Evolutionary conservation across 108 stramenopile species (phyloP).

Genomic region (Skeletonema potamos): DNA sequence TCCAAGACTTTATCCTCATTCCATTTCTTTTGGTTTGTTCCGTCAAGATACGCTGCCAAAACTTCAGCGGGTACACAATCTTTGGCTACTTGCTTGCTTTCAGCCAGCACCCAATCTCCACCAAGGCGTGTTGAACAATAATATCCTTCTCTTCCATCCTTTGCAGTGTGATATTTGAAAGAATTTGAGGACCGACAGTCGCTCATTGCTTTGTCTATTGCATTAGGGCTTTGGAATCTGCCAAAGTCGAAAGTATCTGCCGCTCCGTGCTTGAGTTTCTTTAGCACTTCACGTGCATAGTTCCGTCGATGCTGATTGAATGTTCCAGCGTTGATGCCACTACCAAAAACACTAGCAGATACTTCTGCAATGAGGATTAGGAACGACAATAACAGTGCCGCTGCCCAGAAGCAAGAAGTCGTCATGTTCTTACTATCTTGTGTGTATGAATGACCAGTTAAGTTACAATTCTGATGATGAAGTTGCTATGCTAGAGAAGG

Average conservation of each 20-base stretch:
- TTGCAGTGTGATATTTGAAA: conserved; percentile 37
- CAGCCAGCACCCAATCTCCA: conserved; percentile 60
- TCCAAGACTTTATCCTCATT: conserved; percentile 49
- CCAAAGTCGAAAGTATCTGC: conserved; percentile 33
- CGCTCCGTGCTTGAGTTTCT: conserved; percentile 12
- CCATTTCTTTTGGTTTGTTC: conserved; percentile 52
- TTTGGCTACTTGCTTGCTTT: conserved; percentile 49
- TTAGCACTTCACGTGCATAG: not conserved
- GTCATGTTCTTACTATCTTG: not conserved
- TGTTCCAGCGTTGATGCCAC: not conserved
- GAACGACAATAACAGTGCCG: not conserved
- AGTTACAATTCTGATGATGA: no score
- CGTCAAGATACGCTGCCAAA: conserved; percentile 50
- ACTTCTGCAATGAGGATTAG: not conserved
- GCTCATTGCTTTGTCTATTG: conserved; percentile 32
- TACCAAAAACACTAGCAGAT: not conserved
- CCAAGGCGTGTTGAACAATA: conserved; percentile 49
- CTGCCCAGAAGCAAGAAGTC: not conserved
- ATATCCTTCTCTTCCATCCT: conserved; percentile 46
- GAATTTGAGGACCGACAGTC: conserved; percentile 23
- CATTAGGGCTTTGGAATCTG: conserved; percentile 37
- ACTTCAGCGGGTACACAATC: conserved; percentile 48
- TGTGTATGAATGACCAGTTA: no score
- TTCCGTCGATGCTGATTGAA: not conserved
- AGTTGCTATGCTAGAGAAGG: no score